Percentiles rank a stretch among this genome's conserved stretches.
Evolutionary conservation across 2,329 filamentous ascomycete species (phyloP).

Genomic region (Xylariaceae sp.): DNA sequence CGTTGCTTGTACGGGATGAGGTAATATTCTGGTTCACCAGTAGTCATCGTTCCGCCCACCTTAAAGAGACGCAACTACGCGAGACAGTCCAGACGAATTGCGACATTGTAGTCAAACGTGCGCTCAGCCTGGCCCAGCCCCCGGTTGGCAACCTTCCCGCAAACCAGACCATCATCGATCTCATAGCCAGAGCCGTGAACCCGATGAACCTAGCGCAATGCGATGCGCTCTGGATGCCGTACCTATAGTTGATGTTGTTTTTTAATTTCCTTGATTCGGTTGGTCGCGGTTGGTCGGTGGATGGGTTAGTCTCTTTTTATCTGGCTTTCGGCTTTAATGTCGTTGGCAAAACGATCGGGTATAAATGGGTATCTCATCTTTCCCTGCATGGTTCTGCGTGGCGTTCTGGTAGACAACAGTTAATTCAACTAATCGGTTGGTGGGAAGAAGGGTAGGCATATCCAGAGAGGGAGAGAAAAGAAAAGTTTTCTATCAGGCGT

Average conservation of each 20-base stretch:
- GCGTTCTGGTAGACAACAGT: not conserved
- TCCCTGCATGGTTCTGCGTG: not conserved
- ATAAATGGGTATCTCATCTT: too few species aligned
- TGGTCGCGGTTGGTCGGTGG: not conserved
- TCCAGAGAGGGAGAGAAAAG: too few species aligned
- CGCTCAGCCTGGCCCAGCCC: constrained; percentile 72
- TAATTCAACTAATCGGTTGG: too few species aligned
- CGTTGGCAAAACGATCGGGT: too few species aligned
- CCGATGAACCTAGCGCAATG: constrained; percentile 81
- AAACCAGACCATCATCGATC: constrained; percentile 94
- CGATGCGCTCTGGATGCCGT: constrained; percentile 96
- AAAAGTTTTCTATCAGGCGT: too few species aligned
- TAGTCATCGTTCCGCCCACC: constrained; percentile 55
- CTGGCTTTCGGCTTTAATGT: too few species aligned
- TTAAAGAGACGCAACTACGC: constrained; percentile 64
- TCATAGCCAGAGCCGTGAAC: constrained; percentile 88
- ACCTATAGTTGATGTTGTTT: constrained; percentile 52
- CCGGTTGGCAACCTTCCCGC: constrained; percentile 80
- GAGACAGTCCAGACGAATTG: constrained; percentile 81
- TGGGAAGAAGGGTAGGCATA: too few species aligned
- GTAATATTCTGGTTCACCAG: constrained; percentile 96
- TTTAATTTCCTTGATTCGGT: not conserved
- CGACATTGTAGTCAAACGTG: constrained; percentile 86
- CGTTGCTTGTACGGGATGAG: constrained; percentile 93
- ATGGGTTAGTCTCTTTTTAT: not conserved